Evolutionary conservation across 2,329 filamentous ascomycete genomes (phyloP).

Genomic region (Triangularia verruculosa): DNA sequence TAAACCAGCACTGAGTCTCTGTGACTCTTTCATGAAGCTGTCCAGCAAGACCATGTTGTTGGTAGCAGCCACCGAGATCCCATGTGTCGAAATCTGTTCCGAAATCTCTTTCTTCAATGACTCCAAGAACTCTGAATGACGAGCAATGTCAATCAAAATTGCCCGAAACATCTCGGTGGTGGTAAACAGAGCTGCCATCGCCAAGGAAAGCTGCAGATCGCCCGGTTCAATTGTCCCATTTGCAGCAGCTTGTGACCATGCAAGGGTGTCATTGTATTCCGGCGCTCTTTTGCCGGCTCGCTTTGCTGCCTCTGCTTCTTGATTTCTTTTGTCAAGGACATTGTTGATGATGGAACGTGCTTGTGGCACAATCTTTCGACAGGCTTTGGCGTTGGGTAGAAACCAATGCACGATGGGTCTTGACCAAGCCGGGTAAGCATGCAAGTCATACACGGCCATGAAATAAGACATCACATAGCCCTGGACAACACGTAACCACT

Average conservation of each 20-base stretch:
- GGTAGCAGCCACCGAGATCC: not conserved
- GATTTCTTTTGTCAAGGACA: not conserved
- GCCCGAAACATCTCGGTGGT: not conserved
- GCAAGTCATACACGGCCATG: not conserved
- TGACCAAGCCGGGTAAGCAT: not conserved
- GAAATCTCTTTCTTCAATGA: not conserved
- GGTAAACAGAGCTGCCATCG: not conserved
- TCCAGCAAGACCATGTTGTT: not conserved
- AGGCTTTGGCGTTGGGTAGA: not conserved
- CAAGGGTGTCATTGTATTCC: not conserved
- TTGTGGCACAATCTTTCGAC: not conserved
- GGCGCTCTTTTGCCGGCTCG: not conserved
- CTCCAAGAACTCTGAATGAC: not conserved
- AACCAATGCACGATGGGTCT: not conserved
- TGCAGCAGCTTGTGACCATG: not conserved
- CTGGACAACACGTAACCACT: not conserved
- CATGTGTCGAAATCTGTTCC: not conserved
- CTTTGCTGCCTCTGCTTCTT: not conserved
- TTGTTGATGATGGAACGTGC: not conserved
- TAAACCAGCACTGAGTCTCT: not conserved
- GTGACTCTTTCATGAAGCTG: not conserved
- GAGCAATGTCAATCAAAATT: not conserved
- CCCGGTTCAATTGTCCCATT: not conserved
- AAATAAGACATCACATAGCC: not conserved
- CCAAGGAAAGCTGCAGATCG: not conserved